Evolutionary conservation across 371 early-diverging fungal genomes (phyloP), one percentile per base, ranked within the genome.

Genomic region (Mortierella sp.): DNA sequence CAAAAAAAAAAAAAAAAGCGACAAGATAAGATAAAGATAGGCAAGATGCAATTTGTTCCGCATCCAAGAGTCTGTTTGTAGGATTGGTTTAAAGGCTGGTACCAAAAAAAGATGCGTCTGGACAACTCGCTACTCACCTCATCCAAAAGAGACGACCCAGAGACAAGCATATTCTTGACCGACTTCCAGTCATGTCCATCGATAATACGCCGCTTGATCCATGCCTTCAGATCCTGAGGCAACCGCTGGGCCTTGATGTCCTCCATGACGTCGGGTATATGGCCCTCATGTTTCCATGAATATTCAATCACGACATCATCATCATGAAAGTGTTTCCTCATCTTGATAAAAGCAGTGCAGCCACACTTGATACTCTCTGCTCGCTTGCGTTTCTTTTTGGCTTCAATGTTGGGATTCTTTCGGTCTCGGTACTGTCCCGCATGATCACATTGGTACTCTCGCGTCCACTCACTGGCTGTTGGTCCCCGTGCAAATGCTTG

Each of bases 391-490:
- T 79, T 79, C 57, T 79, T 79, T 37, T 73, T 79, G 3, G 80
- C 73, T 25, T 72, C 70, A 21, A 79, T 61, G 47, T 69, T 66
- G 9, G 80, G 80, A 47, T 79, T 60, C 51, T 73, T 79, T 37
- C 80, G 70, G 47, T 79, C 70, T 14, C 80, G 66, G 53, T 79
- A 79, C 1, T 69, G 70, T 12, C 80, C 80, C 14, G 80, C 80
- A 64, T 79, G 80, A 21, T 69, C 73, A 47, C 80, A 79, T n/a
- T 79, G 80, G 19, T 45, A 79, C 45, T 79, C 80, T 14, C 80
- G 62, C 16, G 66, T 73, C 80, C 80, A 79, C 57, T 79, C 80
- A 28, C 80, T 66, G 0, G 80, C 80, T 26, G 80, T 73, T 30
- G 80, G 80, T 18, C 80, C 80, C 15, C 80, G 69, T 11, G 80